Evolutionary conservation across 441 rosid genomes (phyloP).

Genomic region (Biscutella laevigata): DNA sequence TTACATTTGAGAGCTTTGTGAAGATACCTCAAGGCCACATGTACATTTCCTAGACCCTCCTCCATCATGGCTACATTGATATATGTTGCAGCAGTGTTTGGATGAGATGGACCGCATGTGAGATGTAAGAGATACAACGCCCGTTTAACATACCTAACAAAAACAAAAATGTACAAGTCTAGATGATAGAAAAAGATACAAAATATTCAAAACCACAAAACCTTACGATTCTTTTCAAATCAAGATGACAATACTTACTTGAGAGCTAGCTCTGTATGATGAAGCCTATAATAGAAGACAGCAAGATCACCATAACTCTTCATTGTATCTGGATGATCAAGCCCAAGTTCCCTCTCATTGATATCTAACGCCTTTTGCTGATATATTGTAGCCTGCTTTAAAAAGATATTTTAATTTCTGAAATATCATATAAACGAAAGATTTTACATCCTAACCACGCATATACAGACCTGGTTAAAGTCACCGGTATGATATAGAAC

Average conservation of each 20-base stretch:
- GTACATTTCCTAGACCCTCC: constrained; percentile 76
- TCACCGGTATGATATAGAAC: constrained; percentile 74
- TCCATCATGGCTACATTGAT: constrained; percentile 80
- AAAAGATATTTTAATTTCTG: constrained; percentile 18
- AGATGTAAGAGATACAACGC: constrained; percentile 68
- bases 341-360: constrained; percentile 72
- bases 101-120: constrained; percentile 74
- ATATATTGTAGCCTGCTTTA: constrained; percentile 57
- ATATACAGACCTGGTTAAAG: constrained; percentile 58
- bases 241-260: constrained; percentile 35
- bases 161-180: not conserved
- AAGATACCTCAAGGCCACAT: constrained; percentile 69
- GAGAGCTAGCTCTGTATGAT: constrained; percentile 70
- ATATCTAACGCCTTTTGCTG: constrained; percentile 76
- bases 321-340: constrained; percentile 78
- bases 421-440: not conserved
- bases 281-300: constrained; percentile 73
- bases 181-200: constrained; percentile 4
- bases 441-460: not conserved
- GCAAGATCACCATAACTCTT: constrained; percentile 83
- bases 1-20: constrained; percentile 71
- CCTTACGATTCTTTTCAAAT: not conserved
- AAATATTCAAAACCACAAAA: not conserved
- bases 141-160: constrained; percentile 63
- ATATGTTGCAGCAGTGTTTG: constrained; percentile 75